Evolutionary conservation across 495 filamentous ascomycete genomes (phyloP).

Genomic region (Daldinia loculata): DNA sequence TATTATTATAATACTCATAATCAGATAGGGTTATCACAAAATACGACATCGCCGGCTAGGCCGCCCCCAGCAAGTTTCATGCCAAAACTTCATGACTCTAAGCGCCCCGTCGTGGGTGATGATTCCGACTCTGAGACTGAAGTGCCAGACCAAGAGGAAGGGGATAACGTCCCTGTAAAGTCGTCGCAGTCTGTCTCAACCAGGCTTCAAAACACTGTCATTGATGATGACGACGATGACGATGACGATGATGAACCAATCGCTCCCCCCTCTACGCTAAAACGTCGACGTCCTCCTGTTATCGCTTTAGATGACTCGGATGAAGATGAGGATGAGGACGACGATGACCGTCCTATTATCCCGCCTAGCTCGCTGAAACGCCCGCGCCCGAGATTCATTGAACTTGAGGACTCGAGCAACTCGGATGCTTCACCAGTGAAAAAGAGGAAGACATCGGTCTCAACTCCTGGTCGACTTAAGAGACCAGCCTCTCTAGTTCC

Average conservation of each 20-base stretch:
- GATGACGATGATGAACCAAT: conserved; percentile 12
- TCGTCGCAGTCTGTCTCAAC: conserved; percentile 45
- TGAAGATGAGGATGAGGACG: conserved; percentile 43
- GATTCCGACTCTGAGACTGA: conserved; percentile 36
- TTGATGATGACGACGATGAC: conserved; percentile 29
- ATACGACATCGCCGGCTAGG: background rate
- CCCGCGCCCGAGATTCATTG: conserved; percentile 9
- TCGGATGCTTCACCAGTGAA: conserved; percentile 32
- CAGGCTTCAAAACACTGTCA: conserved; percentile 26
- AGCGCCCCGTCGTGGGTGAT: background rate
- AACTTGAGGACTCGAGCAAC: conserved; percentile 39
- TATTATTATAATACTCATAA: conserved; percentile 8
- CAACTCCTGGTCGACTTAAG: conserved; percentile 36
- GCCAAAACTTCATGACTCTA: conserved; percentile 14
- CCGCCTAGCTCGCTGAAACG: conserved; percentile 20
- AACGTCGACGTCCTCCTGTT: conserved; percentile 24
- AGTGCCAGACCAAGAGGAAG: conserved; percentile 19
- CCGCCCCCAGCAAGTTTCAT: conserved; percentile 34
- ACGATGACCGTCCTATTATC: conserved; percentile 43
- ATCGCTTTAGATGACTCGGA: conserved; percentile 3
- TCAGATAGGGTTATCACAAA: conserved; percentile 9
- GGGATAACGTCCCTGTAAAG: conserved; percentile 5
- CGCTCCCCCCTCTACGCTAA: conserved; percentile 20
- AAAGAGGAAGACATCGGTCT: conserved; percentile 30
- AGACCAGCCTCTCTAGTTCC: conserved; percentile 10